These are phyloP conservation scores for Rutstroemia sp. DNA, from an alignment of 2,329 filamentous ascomycete species.

Conservation along the genomic window DNA sequence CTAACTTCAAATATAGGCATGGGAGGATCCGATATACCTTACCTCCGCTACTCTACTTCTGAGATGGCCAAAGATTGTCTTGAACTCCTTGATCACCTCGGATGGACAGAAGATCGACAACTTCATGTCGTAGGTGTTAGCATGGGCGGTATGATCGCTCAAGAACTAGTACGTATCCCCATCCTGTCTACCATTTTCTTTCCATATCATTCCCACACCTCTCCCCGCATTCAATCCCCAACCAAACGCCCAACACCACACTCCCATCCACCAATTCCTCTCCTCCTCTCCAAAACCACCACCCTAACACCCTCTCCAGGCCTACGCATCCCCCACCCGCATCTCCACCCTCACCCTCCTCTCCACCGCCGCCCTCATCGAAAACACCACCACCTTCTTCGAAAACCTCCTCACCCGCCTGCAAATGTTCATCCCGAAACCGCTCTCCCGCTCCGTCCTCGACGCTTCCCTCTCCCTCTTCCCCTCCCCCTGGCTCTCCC, in stretches of 20 bases:
- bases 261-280: neutral
- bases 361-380: conserved; percentile 53
- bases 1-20: conserved; percentile 40
- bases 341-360: conserved; percentile 51
- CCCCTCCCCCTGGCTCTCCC: conserved; percentile 51
- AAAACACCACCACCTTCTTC: conserved; percentile 53
- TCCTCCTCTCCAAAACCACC: neutral
- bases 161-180: conserved; percentile 55
- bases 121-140: conserved; percentile 70
- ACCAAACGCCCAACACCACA: neutral
- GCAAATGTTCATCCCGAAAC: conserved; percentile 59
- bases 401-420: conserved; percentile 56
- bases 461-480: conserved; percentile 63
- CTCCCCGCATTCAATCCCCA: neutral
- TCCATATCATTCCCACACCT: neutral
- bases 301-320: conserved; percentile 22
- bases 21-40: conserved; percentile 70
- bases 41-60: conserved; percentile 70
- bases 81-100: conserved; percentile 61
- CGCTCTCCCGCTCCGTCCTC: conserved; percentile 56
- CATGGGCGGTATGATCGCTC: conserved; percentile 88
- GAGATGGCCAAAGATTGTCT: conserved; percentile 77
- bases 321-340: conserved; percentile 42
- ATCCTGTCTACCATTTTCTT: neutral
- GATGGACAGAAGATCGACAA: conserved; percentile 54